Evolutionary conservation across 768 basidiomycete genomes (phyloP).

Genomic region (Lenzites betulinus): DNA sequence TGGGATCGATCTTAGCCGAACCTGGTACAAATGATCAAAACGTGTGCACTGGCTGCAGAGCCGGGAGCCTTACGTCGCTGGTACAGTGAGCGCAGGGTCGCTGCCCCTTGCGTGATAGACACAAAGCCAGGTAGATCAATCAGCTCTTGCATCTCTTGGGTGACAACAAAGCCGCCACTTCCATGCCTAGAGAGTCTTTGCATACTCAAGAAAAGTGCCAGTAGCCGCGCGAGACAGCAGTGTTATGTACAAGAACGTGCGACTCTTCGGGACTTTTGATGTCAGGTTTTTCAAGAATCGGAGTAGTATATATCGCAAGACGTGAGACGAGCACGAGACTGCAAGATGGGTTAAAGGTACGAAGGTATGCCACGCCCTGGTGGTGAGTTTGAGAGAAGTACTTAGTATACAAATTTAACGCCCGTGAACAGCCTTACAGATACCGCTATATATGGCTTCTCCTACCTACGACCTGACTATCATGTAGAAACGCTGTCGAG

Average conservation of each 20-base stretch:
- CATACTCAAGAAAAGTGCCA: not conserved
- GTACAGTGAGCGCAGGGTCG: conserved; percentile 9
- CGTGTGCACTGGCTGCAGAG: not conserved
- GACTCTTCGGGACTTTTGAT: no score
- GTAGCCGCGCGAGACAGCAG: no score
- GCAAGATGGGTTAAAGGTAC: no score
- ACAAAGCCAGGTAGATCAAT: conserved; percentile 6
- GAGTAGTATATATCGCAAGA: no score
- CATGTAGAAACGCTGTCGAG: no score
- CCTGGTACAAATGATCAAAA: not conserved
- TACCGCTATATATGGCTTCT: no score
- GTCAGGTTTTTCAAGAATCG: no score
- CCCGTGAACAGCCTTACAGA: not conserved
- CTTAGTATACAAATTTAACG: not conserved
- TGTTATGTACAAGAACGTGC: not conserved
- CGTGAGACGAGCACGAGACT: no score
- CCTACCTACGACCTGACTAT: no score
- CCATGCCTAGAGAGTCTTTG: conserved; percentile 1
- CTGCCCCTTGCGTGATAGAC: not conserved
- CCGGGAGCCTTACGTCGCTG: conserved; percentile 1
- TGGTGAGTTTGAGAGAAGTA: no score
- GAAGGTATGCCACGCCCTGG: no score
- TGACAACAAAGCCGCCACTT: conserved; percentile 12
- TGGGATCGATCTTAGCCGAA: not conserved
- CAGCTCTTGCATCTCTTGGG: conserved; percentile 9